These are phyloP conservation scores for Globisporangium apiculatum DNA, from an alignment of 352 stramenopile species.

Conservation along the genomic window DNA sequence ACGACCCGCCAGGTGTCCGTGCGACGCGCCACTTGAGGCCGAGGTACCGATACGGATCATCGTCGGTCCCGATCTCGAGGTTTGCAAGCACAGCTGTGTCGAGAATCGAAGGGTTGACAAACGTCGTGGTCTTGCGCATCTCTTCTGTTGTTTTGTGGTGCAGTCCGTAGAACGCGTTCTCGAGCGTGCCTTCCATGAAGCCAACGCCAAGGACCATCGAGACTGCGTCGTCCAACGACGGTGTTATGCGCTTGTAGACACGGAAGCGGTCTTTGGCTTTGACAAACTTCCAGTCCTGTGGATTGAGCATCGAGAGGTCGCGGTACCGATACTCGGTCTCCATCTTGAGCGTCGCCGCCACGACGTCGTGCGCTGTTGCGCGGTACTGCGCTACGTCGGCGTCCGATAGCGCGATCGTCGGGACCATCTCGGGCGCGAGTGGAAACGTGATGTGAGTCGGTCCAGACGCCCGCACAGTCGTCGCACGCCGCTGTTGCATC, in stretches of 20 bases:
- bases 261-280: constrained; percentile 25
- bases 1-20: constrained; percentile 16
- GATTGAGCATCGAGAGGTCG: constrained; percentile 13
- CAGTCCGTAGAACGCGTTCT: constrained; percentile 44
- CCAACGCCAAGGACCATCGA: constrained; percentile 44
- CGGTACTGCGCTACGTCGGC: constrained; percentile 24
- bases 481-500: background rate
- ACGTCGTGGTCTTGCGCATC: constrained; percentile 31
- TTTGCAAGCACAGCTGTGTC: constrained; percentile 34
- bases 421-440: constrained; percentile 12
- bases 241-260: constrained; percentile 27
- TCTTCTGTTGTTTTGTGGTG: constrained; percentile 43
- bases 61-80: constrained; percentile 25
- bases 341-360: constrained; percentile 33
- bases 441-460: constrained; percentile 15
- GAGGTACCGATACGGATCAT: constrained; percentile 38
- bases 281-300: constrained; percentile 25
- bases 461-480: constrained; percentile 1
- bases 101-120: constrained; percentile 27
- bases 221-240: constrained; percentile 11
- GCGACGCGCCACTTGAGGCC: constrained; percentile 40
- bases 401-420: constrained; percentile 21
- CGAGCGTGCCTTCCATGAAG: constrained; percentile 28
- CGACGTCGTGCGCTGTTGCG: constrained; percentile 25
- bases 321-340: constrained; percentile 29